A percentile compares a stretch with the other conserved stretches of the same genome.
Evolutionary conservation across 768 basidiomycete genomes (phyloP).

Genomic region (Sporobolomyces phaffii): DNA sequence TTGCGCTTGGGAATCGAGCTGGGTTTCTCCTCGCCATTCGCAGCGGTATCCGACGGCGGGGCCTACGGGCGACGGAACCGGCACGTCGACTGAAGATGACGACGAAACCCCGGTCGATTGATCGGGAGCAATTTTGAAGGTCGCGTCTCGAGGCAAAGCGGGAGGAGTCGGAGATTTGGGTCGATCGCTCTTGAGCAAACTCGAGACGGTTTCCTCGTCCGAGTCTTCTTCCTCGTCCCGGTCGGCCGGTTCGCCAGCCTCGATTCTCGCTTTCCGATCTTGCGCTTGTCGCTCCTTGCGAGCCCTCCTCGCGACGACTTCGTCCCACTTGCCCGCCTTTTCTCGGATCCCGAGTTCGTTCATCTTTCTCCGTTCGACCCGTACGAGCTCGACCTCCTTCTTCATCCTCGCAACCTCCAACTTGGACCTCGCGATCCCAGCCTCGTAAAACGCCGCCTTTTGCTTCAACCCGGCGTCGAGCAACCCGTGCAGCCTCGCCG

Average conservation of each 20-base stretch:
- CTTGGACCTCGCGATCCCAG: conserved; percentile 1
- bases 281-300: background rate
- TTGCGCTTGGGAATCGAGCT: background rate
- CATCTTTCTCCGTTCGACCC: conserved; percentile 2
- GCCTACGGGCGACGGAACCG: background rate
- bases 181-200: background rate
- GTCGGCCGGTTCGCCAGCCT: background rate
- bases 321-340: conserved; percentile 37
- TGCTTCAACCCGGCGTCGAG: conserved; percentile 31
- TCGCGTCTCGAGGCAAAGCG: background rate
- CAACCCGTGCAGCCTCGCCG: conserved; percentile 6
- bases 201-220: conserved; percentile 15
- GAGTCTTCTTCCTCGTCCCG: conserved; percentile 9
- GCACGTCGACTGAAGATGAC: background rate
- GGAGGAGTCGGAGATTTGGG: background rate
- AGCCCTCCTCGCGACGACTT: conserved; percentile 13
- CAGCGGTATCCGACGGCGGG: conserved; percentile 17
- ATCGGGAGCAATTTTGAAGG: background rate
- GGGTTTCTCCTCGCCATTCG: conserved; percentile 14
- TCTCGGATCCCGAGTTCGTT: background rate
- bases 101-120: background rate
- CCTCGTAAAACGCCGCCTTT: conserved; percentile 19
- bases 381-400: background rate
- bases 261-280: background rate
- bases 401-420: conserved; percentile 8